phyloP scores from a whole-genome alignment of 139 green algal genomes.

The Asterochloris erici region DNA sequence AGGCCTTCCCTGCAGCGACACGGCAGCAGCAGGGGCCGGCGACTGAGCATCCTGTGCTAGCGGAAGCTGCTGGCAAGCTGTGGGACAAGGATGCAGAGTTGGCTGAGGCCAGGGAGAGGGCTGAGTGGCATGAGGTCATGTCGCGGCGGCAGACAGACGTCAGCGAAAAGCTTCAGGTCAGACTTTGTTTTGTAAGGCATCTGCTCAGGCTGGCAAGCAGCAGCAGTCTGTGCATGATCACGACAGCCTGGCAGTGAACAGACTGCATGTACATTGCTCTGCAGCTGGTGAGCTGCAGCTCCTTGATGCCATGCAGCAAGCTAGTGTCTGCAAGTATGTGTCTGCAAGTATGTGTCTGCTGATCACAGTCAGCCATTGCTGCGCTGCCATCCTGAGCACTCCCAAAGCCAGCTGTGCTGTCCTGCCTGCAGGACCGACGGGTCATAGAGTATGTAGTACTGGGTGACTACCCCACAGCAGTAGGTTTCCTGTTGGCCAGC shows the following conservation, averaged over 20 bases:
- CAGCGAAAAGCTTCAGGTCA: constrained; percentile 35
- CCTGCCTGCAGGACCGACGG: constrained; percentile 38
- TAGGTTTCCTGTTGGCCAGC: constrained; percentile 74
- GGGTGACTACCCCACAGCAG: constrained; percentile 77
- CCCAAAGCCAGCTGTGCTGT: neutral
- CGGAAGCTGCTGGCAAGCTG: constrained; percentile 15
- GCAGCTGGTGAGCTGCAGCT: no score
- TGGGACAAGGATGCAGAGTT: constrained; percentile 52
- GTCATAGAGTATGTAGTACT: constrained; percentile 55
- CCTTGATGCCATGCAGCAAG: no score
- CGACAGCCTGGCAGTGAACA: no score
- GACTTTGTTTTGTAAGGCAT: neutral
- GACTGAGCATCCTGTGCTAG: no score
- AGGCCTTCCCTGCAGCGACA: neutral
- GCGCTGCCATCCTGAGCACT: neutral
- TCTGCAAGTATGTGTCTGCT: no score
- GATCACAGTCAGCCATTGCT: no score
- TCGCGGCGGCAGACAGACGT: constrained; percentile 26
- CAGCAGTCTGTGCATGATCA: no score
- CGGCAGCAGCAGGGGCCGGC: constrained; percentile 28
- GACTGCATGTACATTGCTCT: no score
- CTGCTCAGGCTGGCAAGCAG: no score
- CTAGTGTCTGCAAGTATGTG: no score
- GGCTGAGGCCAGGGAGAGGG: constrained; percentile 57
- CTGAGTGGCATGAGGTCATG: constrained; percentile 68